Percentiles rank a stretch among this genome's conserved stretches.
Evolutionary conservation across 805 yeast genomes (phyloP).

Genomic region (Candida orba): DNA sequence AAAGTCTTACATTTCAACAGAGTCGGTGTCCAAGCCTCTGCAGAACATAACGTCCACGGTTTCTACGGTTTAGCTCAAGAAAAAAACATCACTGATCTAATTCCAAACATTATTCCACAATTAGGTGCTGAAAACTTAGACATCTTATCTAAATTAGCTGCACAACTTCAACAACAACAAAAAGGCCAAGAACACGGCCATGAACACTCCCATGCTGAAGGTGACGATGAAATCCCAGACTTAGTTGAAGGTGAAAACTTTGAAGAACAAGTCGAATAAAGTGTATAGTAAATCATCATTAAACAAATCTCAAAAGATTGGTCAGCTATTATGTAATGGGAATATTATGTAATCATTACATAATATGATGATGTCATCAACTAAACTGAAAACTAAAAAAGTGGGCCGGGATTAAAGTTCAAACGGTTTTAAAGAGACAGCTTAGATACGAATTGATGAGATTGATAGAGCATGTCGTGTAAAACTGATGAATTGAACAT

Average conservation of each 20-base stretch:
- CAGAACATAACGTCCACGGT: slow-evolving; percentile 85
- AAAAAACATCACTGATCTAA: slow-evolving; percentile 84
- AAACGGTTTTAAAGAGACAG: too few relatives aligned
- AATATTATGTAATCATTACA: neutral
- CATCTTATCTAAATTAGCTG: slow-evolving; percentile 83
- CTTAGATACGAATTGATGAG: too few relatives aligned
- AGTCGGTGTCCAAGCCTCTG: slow-evolving; percentile 93
- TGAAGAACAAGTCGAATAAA: slow-evolving; percentile 37
- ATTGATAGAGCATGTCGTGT: too few relatives aligned
- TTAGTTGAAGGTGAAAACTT: slow-evolving; percentile 79
- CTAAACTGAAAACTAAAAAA: too few relatives aligned
- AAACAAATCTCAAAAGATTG: neutral
- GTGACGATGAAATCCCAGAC: slow-evolving; percentile 51
- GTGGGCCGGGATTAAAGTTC: too few relatives aligned
- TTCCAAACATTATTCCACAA: slow-evolving; percentile 92
- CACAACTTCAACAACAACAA: slow-evolving; percentile 65
- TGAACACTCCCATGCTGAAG: slow-evolving; percentile 39
- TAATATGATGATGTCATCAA: neutral
- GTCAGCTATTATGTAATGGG: neutral
- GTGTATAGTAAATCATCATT: neutral
- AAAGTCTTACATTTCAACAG: slow-evolving; percentile 92
- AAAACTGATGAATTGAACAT: too few relatives aligned
- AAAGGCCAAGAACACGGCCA: slow-evolving; percentile 23
- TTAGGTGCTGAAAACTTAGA: slow-evolving; percentile 93
- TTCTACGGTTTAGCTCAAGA: slow-evolving; percentile 94